phyloP scores from a whole-genome alignment of 768 basidiomycete genomes.

The Pulveroboletus sp. region DNA sequence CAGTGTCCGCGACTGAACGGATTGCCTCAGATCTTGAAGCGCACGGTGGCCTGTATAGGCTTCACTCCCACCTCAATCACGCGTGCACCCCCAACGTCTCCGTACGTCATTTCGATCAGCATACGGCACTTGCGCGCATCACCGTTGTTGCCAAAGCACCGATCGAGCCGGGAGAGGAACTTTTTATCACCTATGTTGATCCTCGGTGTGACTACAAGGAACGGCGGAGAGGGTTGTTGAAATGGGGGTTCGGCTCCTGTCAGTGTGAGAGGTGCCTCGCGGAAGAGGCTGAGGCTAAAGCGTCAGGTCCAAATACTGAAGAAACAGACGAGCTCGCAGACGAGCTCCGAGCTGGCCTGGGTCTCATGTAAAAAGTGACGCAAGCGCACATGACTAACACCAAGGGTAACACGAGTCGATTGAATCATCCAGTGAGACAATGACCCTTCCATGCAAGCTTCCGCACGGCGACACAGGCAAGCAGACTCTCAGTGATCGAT shows the following conservation, averaged over 20 bases:
- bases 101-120: conserved; percentile 70
- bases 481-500: too few species aligned
- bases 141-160: conserved; percentile 63
- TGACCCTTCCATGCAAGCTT: too few species aligned
- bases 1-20: conserved; percentile 1
- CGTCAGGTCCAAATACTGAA: background rate
- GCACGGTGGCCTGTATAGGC: conserved; percentile 79
- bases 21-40: conserved; percentile 63
- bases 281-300: conserved; percentile 42
- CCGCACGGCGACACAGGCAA: too few species aligned
- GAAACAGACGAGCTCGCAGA: conserved; percentile 47
- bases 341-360: conserved; percentile 63
- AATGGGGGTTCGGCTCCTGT: conserved; percentile 77
- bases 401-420: background rate
- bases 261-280: conserved; percentile 60
- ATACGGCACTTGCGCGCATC: conserved; percentile 67
- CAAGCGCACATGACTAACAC: too few species aligned
- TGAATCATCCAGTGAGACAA: too few species aligned
- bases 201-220: conserved; percentile 38
- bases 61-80: conserved; percentile 89
- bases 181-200: conserved; percentile 76
- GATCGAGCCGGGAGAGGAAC: conserved; percentile 70
- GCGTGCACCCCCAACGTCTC: conserved; percentile 76
- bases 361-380: conserved; percentile 48
- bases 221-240: conserved; percentile 52